phyloP scores from a whole-genome alignment of 1,284 basidiomycete species.

The Irpex sp. region DNA sequence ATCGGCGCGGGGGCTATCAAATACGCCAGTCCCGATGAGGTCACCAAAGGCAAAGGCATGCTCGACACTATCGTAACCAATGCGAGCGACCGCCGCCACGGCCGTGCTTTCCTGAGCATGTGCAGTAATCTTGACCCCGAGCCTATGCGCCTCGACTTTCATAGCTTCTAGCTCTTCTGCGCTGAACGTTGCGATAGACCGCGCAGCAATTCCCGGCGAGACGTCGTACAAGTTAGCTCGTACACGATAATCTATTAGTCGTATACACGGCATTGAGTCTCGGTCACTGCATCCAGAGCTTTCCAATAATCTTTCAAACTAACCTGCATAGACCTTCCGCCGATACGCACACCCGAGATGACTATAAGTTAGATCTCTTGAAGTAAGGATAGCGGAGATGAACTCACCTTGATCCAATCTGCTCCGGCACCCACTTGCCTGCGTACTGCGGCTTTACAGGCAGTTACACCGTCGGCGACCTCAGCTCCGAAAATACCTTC shows the following conservation, averaged over 20 bases:
- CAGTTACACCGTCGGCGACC: slow-evolving; percentile 54
- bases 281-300: neutral
- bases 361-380: neutral
- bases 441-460: slow-evolving; percentile 53
- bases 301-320: slow-evolving; percentile 9
- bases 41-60: slow-evolving; percentile 34
- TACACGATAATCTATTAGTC: slow-evolving; percentile 44
- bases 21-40: neutral
- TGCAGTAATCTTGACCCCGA: slow-evolving; percentile 57
- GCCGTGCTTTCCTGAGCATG: slow-evolving; percentile 44
- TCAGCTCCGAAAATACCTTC: slow-evolving; percentile 57
- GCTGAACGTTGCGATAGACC: slow-evolving; percentile 43
- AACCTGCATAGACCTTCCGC: slow-evolving; percentile 49
- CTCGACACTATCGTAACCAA: slow-evolving; percentile 46
- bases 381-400: neutral
- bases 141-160: slow-evolving; percentile 46
- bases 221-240: slow-evolving; percentile 42
- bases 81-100: slow-evolving; percentile 31
- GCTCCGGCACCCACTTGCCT: slow-evolving; percentile 66
- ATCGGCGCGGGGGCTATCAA: neutral
- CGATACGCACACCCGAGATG: neutral
- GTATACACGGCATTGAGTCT: neutral
- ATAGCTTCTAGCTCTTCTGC: slow-evolving; percentile 46
- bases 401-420: slow-evolving; percentile 57
- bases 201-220: slow-evolving; percentile 29